These are phyloP conservation scores for Diaporthe caulivora DNA, from an alignment of 2,329 filamentous ascomycete species.

Conservation along the genomic window DNA sequence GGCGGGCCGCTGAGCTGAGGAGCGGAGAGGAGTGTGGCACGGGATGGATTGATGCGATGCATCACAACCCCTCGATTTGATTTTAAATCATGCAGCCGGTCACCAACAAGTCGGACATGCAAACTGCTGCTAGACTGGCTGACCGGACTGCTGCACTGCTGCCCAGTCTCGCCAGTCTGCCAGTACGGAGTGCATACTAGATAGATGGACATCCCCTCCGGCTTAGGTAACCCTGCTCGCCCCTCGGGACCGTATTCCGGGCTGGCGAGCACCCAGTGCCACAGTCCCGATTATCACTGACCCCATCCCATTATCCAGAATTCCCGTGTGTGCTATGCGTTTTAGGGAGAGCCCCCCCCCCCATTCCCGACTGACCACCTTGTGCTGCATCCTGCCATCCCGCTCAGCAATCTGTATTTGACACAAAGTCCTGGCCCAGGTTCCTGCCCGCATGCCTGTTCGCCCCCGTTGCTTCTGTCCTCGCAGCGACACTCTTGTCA, in stretches of 20 bases:
- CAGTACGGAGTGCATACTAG: background rate
- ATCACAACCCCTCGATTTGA: slow-evolving; percentile 19
- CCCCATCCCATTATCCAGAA: slow-evolving; percentile 25
- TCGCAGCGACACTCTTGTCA: slow-evolving; percentile 17
- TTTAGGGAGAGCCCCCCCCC: slow-evolving; percentile 22
- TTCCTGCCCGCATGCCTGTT: slow-evolving; percentile 25
- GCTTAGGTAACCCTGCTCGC: slow-evolving; percentile 24
- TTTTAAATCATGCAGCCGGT: background rate
- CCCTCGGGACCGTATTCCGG: background rate
- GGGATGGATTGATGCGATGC: slow-evolving; percentile 1
- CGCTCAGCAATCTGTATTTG: slow-evolving; percentile 7
- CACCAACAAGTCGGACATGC: too few relatives aligned
- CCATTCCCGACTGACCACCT: slow-evolving; percentile 18
- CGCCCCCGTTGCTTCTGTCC: slow-evolving; percentile 13
- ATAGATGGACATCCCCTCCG: background rate
- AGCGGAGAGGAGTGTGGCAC: background rate
- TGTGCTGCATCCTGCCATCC: slow-evolving; percentile 27
- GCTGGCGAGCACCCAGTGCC: background rate
- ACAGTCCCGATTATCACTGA: slow-evolving; percentile 19
- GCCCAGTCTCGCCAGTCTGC: background rate
- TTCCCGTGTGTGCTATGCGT: slow-evolving; percentile 28
- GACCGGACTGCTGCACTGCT: background rate
- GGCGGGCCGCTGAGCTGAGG: background rate
- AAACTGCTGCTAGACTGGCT: background rate
- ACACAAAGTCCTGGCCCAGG: slow-evolving; percentile 10